Evolutionary conservation across 2,329 filamentous ascomycete genomes (phyloP).

Genomic region (Xylaria sp.): DNA sequence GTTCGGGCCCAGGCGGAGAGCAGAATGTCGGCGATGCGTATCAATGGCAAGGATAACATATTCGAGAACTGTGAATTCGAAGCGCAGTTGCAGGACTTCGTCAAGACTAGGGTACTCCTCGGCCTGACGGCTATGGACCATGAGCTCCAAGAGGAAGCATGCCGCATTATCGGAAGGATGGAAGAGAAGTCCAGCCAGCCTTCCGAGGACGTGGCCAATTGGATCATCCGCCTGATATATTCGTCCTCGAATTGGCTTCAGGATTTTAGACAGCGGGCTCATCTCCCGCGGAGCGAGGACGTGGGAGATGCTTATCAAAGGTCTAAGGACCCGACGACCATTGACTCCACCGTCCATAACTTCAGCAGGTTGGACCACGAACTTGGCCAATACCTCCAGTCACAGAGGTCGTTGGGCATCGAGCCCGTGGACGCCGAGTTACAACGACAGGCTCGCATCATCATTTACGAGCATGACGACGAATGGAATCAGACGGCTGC

Average conservation of each 20-base stretch:
- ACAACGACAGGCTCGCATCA: constrained; percentile 59
- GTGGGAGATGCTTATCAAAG: constrained; percentile 51
- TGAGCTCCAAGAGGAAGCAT: constrained; percentile 63
- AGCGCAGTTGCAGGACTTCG: constrained; percentile 56
- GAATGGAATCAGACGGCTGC: constrained; percentile 66
- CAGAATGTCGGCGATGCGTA: constrained; percentile 51
- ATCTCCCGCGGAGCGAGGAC: constrained; percentile 60
- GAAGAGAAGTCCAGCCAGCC: constrained; percentile 55
- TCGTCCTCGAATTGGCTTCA: constrained; percentile 57
- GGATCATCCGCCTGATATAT: constrained; percentile 57
- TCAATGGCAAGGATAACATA: constrained; percentile 61
- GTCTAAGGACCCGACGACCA: constrained; percentile 56
- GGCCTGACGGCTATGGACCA: constrained; percentile 63
- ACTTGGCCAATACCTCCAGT: constrained; percentile 54
- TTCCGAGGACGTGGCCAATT: constrained; percentile 55
- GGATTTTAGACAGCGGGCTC: constrained; percentile 58
- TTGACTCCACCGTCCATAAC: constrained; percentile 64
- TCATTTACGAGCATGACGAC: constrained; percentile 65
- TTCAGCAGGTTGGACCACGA: constrained; percentile 59
- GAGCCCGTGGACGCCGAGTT: constrained; percentile 58
- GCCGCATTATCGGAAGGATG: constrained; percentile 58
- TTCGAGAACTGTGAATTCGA: constrained; percentile 62
- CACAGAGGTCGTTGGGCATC: constrained; percentile 48
- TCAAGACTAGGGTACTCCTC: constrained; percentile 52
- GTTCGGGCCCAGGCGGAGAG: constrained; percentile 51